Evolutionary conservation across 768 basidiomycete species (phyloP), one percentile per base, ranked within the genome.

Genomic region (Serendipita vermifera): DNA sequence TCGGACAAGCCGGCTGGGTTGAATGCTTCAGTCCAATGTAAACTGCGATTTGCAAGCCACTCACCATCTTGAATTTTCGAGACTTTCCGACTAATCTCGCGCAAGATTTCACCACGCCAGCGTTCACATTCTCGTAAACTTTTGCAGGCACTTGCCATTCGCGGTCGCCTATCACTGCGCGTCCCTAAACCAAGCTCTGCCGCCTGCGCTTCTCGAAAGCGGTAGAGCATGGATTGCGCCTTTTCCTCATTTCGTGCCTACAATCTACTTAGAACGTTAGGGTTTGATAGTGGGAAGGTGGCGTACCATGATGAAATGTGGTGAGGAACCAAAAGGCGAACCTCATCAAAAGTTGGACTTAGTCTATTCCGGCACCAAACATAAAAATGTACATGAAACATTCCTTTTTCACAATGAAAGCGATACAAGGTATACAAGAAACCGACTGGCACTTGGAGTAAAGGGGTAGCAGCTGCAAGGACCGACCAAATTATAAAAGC

Each of bases 201-300:
- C 0, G 90, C 92, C 66, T 99, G 94, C 40, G 89, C 87, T 71
- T 98, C 92, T 55, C 94, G 85, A 71, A 99, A 97, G 58, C 91
- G 87, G 67, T 90, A 89, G 29, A 90, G 76, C 86, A 89, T 91
- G 15, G 86, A 89, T 70, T 94, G 92, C 1, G 92, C 89, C 69
- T 97, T 99, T 70, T 97, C 94, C 69, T 92, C 87, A 84, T 98
- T 97, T 69, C 93, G 85, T 59, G 93, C 92, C 92, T 90, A 61
- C 38, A 20, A 35, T 26, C 3, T 36, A n/a, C 35, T 36, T 5
- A 51, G 15, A n/a, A n/a, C n/a, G n/a, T n/a, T n/a, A n/a, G n/a
- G n/a, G n/a, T n/a, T n/a, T n/a, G n/a, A n/a, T n/a, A n/a, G n/a
- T n/a, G n/a, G n/a, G n/a, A n/a, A n/a, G n/a, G n/a, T n/a, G n/a